Evolutionary conservation across 139 green algal genomes (phyloP), one percentile per base, ranked within the genome.

Genomic region (Closterium sp.): DNA sequence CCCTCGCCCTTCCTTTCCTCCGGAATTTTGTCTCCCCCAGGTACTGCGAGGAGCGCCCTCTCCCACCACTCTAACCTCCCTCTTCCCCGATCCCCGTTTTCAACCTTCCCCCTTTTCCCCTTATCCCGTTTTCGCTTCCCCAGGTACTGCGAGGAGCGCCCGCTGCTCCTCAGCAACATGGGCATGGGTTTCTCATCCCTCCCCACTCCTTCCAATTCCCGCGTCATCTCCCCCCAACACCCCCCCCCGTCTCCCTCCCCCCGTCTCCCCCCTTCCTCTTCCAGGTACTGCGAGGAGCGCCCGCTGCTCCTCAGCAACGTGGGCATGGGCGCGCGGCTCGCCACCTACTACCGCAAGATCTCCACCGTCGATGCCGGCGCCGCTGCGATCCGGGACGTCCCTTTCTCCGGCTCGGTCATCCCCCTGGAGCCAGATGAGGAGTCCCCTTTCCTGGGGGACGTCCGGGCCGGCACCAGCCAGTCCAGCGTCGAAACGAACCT

Each of bases 81-180:
- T 28, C 81, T 28, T 31, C 30, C n/a, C 30, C 21, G 19, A 9
- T 28, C 83, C 12, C 7, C 30, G 2, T 9, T 86, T 32, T 86
- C 30, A 21, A 21, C 31, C n/a, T 28, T 32, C n/a, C n/a, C 25
- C 5, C 28, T n/a, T 4, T 84, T 7, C 25, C 28, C 25, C 69
- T 33, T 7, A 7, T 84, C 25, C 69, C 5, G 5, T 34, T 86
- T 9, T 19, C 5, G 19, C 16, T 86, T 32, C 83, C n/a, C 83
- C n/a, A 96, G 97, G 95, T 98, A 98, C 93, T 90, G 97, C 84
- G 96, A 98, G 90, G 95, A 98, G 93, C 88, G 91, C 31, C 97
- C 97, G 0, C 87, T 95, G 76, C 94, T 98, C 34, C 94, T 98
- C 21, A 95, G 93, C 32, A 93, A 96, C 2, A 94, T 95, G 38